phyloP scores from a whole-genome alignment of 225 moss, liverwort and hornwort genomes.

The Physcomitrium patens region DNA sequence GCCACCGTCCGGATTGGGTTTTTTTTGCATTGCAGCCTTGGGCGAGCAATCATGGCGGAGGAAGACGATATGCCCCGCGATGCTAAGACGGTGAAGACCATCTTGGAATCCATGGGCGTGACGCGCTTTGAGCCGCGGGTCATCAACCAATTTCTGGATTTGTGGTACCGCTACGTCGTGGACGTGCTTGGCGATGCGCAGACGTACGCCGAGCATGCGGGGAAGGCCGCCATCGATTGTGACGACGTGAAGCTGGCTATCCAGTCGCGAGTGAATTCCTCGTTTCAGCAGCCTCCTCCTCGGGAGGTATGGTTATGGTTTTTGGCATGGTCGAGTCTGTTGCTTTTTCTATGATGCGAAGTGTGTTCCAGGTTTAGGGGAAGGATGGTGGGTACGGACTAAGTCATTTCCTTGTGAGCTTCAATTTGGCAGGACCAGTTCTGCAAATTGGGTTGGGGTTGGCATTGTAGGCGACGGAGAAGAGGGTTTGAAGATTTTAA shows the following conservation, averaged over 20 bases:
- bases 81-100: constrained; percentile 87
- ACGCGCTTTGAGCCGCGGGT: constrained; percentile 90
- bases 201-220: constrained; percentile 91
- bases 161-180: constrained; percentile 93
- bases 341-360: not conserved
- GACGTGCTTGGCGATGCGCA: constrained; percentile 92
- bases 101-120: constrained; percentile 91
- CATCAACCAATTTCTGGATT: constrained; percentile 91
- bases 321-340: not conserved
- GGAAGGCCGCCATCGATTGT: constrained; percentile 80
- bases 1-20: too few species aligned
- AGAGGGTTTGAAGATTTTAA: too few species aligned
- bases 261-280: constrained; percentile 92
- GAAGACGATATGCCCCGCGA: constrained; percentile 86
- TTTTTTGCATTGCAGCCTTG: not conserved
- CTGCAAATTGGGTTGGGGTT: not conserved
- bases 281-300: constrained; percentile 96
- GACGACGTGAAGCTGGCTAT: constrained; percentile 96
- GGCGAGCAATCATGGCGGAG: constrained; percentile 53
- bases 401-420: too few species aligned
- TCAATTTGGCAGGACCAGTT: not conserved
- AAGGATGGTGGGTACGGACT: too few species aligned
- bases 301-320: constrained; percentile 64
- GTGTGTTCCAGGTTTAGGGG: not conserved
- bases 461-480: too few species aligned